Base-by-base conservation (phyloP, 139 green algal genomes). In the Chlorella sorokiniana region DNA sequence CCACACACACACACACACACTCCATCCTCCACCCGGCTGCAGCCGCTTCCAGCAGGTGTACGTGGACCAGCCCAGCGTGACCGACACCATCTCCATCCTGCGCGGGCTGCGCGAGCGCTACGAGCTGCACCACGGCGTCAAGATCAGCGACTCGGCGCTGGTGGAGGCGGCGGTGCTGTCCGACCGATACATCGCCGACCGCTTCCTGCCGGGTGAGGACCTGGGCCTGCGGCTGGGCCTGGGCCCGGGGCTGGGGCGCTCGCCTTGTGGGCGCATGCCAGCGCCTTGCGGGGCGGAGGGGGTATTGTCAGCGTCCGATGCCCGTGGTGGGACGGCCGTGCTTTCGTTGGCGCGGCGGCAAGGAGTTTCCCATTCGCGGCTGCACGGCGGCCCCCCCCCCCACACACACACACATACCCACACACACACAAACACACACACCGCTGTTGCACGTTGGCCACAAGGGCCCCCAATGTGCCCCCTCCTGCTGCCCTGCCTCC, bases 121-220 rank as follows among this genome's bases (percentile, higher is more conserved):
- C 86, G 96, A 99, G 91, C 84, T 99, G 78, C 96, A 99, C 86
- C 96, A 99, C 84, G 96, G 95, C 45, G 96, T 99, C 74, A 93
- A 93, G 80, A 99, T 99, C 83, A 91, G 70, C 40, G 96, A 99
- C 90, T 91, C 62, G 3, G 96, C 96, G n/a, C 90, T 99, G 20
- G 96, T 99, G 33, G 96, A 98, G 76, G 96, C 96, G 3, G 96
- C 96, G 16, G 84, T 94, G 69, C 88, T 99, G 51, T 89, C 86
- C 59, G 96, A 99, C 86, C 85, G 96, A n/a, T 99, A 98, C 92
- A 98, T 99, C 87, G 88, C 88, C 23, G 96, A 97, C 70, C 88
- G 96, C 37, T 98, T 97, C 85, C 85, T 97, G 84, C 93, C 93
- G 1, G 92, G 95, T 88, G 76, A 42, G 79, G 27, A 54, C 31